These are phyloP conservation scores for Trypanosoma rangeli DNA, from an alignment of 208 protist species.

Conservation along the genomic window DNA sequence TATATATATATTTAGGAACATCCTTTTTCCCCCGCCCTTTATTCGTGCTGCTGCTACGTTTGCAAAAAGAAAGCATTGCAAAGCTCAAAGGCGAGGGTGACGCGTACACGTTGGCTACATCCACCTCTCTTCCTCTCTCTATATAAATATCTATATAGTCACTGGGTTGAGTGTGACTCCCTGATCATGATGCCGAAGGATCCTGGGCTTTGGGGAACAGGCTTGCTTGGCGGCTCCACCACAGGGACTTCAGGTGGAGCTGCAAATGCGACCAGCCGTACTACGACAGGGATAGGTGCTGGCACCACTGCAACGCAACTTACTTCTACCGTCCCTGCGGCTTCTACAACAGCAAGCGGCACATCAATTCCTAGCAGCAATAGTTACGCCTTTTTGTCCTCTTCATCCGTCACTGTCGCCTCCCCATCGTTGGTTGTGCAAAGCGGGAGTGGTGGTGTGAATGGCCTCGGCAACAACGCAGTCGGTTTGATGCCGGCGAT, in stretches of 20 bases:
- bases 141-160: conserved; percentile 10
- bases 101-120: background rate
- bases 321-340: background rate
- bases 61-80: background rate
- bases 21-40: conserved; percentile 1
- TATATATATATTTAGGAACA: background rate
- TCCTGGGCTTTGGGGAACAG: conserved; percentile 21
- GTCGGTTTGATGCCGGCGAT: conserved; percentile 36
- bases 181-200: conserved; percentile 27
- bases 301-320: background rate
- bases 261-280: conserved; percentile 13
- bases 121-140: background rate
- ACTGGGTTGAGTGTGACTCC: background rate
- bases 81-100: background rate
- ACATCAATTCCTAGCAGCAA: conserved; percentile 3
- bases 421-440: conserved; percentile 22
- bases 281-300: conserved; percentile 3
- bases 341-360: background rate
- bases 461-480: conserved; percentile 14
- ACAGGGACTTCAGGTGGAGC: conserved; percentile 6
- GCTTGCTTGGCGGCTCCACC: conserved; percentile 14
- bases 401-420: conserved; percentile 13
- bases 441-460: conserved; percentile 10
- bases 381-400: conserved; percentile 33
- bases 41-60: conserved; percentile 2